phyloP scores from a whole-genome alignment of 2,329 filamentous ascomycete species.

The Podosphaera xanthii region DNA sequence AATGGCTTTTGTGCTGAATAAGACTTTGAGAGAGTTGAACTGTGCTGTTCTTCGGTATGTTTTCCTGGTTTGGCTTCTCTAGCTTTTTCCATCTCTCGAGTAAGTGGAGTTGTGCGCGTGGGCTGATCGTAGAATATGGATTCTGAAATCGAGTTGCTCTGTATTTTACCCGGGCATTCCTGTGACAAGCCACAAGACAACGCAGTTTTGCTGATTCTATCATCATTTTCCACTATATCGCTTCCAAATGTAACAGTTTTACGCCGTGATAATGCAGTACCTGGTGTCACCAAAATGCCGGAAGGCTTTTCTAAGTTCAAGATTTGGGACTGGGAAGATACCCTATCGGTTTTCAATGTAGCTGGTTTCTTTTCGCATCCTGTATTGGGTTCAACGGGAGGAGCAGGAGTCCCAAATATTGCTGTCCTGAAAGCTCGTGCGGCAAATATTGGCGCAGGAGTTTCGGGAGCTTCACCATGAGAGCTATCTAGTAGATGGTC shows the following conservation, averaged over 20 bases:
- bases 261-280: constrained; percentile 33
- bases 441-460: constrained; percentile 42
- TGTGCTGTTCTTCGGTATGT: not conserved
- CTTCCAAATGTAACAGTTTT: constrained; percentile 44
- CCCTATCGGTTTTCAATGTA: constrained; percentile 7
- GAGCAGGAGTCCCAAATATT: constrained; percentile 35
- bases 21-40: not conserved
- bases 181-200: constrained; percentile 10
- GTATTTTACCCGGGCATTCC: constrained; percentile 15
- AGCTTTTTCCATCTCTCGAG: not conserved
- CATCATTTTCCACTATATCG: constrained; percentile 22
- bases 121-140: not conserved
- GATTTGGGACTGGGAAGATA: constrained; percentile 11
- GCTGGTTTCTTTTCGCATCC: constrained; percentile 10
- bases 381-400: constrained; percentile 16
- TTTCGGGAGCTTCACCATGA: constrained; percentile 31
- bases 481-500: constrained; percentile 5
- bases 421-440: constrained; percentile 41
- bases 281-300: constrained; percentile 41
- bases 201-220: constrained; percentile 7
- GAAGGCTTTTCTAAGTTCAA: constrained; percentile 7
- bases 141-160: not conserved
- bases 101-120: not conserved
- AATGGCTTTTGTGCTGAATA: not conserved
- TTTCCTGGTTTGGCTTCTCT: not conserved